Evolutionary conservation across 225 moss, liverwort and hornwort genomes (phyloP).

Genomic region (Ulota crispa): DNA sequence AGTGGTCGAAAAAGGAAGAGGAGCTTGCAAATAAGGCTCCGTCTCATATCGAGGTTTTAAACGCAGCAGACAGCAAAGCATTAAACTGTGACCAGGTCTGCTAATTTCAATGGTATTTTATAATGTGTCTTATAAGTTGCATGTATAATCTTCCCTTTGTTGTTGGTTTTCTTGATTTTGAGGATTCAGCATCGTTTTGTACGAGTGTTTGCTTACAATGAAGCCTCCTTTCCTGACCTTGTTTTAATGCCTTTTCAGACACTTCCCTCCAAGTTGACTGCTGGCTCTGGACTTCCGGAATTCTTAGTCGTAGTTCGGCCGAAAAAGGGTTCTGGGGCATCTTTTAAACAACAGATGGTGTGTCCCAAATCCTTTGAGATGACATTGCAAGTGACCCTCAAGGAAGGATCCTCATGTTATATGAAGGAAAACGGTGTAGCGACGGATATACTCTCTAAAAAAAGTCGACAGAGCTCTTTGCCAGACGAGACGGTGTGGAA

Average conservation of each 20-base stretch:
- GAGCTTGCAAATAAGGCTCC: slow-evolving; percentile 65
- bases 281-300: slow-evolving; percentile 54
- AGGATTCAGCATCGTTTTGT: background rate
- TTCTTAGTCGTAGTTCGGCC: slow-evolving; percentile 63
- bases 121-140: background rate
- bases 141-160: background rate
- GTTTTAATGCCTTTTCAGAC: slow-evolving; percentile 32
- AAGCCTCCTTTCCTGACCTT: background rate
- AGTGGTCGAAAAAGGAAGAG: slow-evolving; percentile 63
- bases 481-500: slow-evolving; percentile 6
- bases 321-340: slow-evolving; percentile 44
- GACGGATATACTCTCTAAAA: background rate
- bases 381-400: slow-evolving; percentile 27
- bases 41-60: slow-evolving; percentile 50
- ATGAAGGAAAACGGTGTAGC: background rate
- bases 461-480: background rate
- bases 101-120: background rate
- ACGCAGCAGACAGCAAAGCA: slow-evolving; percentile 43
- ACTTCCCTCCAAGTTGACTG: slow-evolving; percentile 47
- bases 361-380: slow-evolving; percentile 36
- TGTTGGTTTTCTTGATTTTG: background rate
- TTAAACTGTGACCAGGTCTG: slow-evolving; percentile 48
- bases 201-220: background rate
- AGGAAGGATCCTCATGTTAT: slow-evolving; percentile 9
- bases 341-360: slow-evolving; percentile 61